Percentiles rank a stretch among this genome's conserved stretches.
phyloP scores from a whole-genome alignment of 108 stramenopile genomes.

The Pelagomonas calceolata region DNA sequence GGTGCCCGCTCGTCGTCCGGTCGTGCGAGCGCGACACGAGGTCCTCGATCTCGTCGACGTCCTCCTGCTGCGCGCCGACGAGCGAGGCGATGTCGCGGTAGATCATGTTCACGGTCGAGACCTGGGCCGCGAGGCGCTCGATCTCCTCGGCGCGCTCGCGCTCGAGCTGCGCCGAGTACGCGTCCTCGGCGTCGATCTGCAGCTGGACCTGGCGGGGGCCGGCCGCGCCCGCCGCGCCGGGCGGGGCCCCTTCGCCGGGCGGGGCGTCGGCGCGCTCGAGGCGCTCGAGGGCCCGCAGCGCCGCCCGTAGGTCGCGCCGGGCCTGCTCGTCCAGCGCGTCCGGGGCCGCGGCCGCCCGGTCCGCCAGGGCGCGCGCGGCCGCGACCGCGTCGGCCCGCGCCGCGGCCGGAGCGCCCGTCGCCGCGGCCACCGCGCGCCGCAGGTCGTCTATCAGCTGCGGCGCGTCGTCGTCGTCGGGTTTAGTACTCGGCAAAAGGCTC shows the following conservation, averaged over 20 bases:
- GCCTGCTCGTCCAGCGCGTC: neutral
- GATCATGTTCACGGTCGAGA: neutral
- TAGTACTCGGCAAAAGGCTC: neutral
- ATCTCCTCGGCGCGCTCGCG: neutral
- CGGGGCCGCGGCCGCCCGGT: neutral
- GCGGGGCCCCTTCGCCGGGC: neutral
- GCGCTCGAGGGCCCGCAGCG: neutral
- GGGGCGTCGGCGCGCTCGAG: neutral
- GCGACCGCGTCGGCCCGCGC: neutral
- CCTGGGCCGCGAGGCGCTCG: neutral
- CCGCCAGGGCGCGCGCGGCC: neutral
- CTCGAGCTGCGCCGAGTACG: neutral
- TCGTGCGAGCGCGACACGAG: neutral
- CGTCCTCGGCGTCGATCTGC: neutral
- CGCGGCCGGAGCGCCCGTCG: neutral
- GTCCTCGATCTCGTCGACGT: constrained; percentile 1
- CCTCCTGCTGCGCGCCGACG: neutral
- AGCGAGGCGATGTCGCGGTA: neutral
- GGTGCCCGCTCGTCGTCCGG: neutral
- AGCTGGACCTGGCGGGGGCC: neutral
- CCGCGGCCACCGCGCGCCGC: neutral
- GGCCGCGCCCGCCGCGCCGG: neutral
- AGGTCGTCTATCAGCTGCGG: neutral
- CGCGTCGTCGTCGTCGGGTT: neutral
- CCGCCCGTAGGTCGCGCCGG: neutral